Base-by-base conservation (phyloP, 2,329 filamentous ascomycete genomes). In the Penicillium sp. region DNA sequence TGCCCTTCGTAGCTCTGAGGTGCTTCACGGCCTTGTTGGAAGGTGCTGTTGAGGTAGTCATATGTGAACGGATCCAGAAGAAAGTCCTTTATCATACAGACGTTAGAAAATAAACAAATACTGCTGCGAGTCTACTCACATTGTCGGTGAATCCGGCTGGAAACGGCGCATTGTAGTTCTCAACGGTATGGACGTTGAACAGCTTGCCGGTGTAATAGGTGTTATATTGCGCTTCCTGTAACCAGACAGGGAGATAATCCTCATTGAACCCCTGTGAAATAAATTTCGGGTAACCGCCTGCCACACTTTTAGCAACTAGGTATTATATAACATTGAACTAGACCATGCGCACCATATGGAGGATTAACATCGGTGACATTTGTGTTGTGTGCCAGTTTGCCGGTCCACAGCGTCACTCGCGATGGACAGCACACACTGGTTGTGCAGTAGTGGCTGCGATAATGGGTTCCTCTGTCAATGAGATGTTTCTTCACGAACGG, bases 121-220 rank as follows among this genome's bases (percentile, higher is more conserved):
- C n/a, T n/a, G n/a, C n/a, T n/a, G n/a, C n/a, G n/a, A n/a, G n/a
- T n/a, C 5, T 5, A 18, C 24, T 16, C 20, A 47, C 79, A 6
- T 80, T 83, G 7, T 76, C 77, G 12, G 78, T 87, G 76, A 83
- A 89, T 0, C 85, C 86, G 0, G 75, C 77, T 0, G 81, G 77
- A 43, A 72, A 77, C 0, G 85, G 81, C 3, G 76, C 73, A 64
- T 86, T 72, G 65, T 88, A 90, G 58, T 87, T 89, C 0, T 77
- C 64, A 1, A 81, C 74, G 0, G 75, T 81, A 51, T 89, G 85
- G 0, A 79, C 76, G 61, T 90, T 90, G 72, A 87, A 86, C 3
- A 89, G 74, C 65, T 91, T 90, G 14, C 71, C 88, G 0, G 82
- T 83, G 63, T 90, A 90, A 64, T 88, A 90, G 0, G 87, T 89